Conservation (phyloP, 1,284 basidiomycete species). For the Ceraceosorus bombacis region DNA sequence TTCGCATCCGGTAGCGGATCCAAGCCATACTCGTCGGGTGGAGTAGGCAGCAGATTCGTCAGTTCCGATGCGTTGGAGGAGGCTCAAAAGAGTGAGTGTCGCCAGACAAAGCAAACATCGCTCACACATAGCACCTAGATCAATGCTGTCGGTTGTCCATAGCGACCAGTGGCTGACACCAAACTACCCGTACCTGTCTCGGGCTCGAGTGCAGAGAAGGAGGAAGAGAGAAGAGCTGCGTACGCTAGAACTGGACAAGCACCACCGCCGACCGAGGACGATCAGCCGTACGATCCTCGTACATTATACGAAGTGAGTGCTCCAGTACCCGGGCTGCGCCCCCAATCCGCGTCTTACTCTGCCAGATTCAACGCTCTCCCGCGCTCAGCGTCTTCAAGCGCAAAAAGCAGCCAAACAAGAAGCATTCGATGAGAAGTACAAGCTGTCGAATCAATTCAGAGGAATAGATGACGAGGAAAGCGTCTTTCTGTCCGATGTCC, state of each 20-base stretch:
- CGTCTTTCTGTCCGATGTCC: constrained; percentile 34
- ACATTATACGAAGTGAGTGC: constrained; percentile 18
- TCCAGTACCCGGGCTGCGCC: neutral
- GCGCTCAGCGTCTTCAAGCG: constrained; percentile 21
- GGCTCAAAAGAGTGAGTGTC: neutral
- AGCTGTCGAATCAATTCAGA: constrained; percentile 41
- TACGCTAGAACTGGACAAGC: constrained; percentile 14
- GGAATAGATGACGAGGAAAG: constrained; percentile 42
- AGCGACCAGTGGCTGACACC: no score
- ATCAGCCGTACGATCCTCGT: constrained; percentile 25
- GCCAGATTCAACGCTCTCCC: neutral
- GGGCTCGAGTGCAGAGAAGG: constrained; percentile 1
- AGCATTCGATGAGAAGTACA: constrained; percentile 33
- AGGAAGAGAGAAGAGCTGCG: constrained; percentile 7
- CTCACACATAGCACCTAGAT: no score
- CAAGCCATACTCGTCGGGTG: no score
- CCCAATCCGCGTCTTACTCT: neutral
- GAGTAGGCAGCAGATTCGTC: neutral
- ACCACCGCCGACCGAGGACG: constrained; percentile 6
- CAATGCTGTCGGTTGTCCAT: no score
- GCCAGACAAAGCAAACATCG: no score
- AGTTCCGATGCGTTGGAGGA: neutral
- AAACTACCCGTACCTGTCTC: no score
- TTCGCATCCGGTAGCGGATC: no score
- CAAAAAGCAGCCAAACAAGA: constrained; percentile 39